Base-by-base conservation (phyloP, 768 basidiomycete species). In the Naganishia antarctica region DNA sequence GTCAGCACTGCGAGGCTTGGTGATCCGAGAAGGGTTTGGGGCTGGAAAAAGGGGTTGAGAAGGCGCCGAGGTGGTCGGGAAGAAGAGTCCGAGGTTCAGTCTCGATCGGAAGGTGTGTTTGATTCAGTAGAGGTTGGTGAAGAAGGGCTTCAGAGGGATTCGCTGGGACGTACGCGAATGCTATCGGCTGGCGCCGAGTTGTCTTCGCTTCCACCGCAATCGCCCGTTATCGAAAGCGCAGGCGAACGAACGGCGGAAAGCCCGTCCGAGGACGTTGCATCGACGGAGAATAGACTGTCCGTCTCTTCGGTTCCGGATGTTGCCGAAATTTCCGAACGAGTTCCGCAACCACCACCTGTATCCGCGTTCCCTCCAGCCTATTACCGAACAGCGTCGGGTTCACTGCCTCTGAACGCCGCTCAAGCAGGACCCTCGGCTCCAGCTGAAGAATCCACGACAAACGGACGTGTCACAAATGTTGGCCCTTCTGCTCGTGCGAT, bases 331-430 rank as follows among this genome's bases (percentile, higher is more conserved):
- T n/a, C 37, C 11, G 32, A n/a, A 59, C 25, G 37, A 59, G 37
- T 9, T 41, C 21, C 48, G 25, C 43, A 16, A 13, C 25, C 9
- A 2, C 16, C 43, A 7, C 23, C 31, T 3, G 57, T 26, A 26
- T 44, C 45, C 18, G 44, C 47, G 46, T 64, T 59, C 29, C 63
- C 63, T 2, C 63, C 63, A 15, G 63, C 63, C 8, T 64, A 64
- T 34, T 58, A 58, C n/a, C 63, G 61, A 23, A 21, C 61, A 4
- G 3, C 45, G 6, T 1, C 46, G 34, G 29, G 48, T 31, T 23
- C 28, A 4, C 9, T 18, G 7, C 23, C 45, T 46, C 45, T 18
- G 7, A 11, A 4, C 28, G 47, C 7, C 25, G 47, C 13, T 25
- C 21, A n/a, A n/a, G n/a, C n/a, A n/a, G n/a, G 25, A 18, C 47